Base-by-base conservation (phyloP, 2,329 filamentous ascomycete species). In the Corynespora cassiicola region DNA sequence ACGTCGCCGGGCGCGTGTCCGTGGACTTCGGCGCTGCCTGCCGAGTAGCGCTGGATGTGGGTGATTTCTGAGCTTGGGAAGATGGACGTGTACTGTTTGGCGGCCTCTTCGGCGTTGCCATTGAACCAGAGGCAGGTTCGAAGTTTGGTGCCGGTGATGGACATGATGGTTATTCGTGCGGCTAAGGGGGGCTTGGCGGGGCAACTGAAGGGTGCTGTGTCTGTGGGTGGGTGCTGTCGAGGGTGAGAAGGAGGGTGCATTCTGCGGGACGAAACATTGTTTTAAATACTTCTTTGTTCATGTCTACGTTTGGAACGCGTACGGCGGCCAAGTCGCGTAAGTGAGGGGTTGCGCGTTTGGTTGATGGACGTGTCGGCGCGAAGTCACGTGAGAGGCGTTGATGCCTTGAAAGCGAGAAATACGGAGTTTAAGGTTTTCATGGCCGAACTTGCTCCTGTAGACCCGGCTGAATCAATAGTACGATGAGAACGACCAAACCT, bases 111-210 rank as follows among this genome's bases (percentile, higher is more conserved):
- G 11, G 68, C 72, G n/a, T 69, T 43, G 50, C 54, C 57, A 46
- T 71, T 54, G 39, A 74, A 74, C 72, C 72, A 75, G 51, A 75
- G 69, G 35, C 58, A 66, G 28, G 56, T 58, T 20, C 55, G 63
- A 34, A 66, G 35, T 19, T 44, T 46, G 29, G n/a, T n/a, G n/a
- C n/a, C n/a, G n/a, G n/a, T 41, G 19, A 33, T 27, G n/a, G 38
- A 31, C 45, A 47, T 47, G 14, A 23, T 37, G 28, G 17, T n/a
- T n/a, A n/a, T n/a, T n/a, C n/a, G 22, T 7, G n/a, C n/a, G 22
- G 22, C n/a, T 7, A 24, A 8, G 22, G n/a, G 8, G 7, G n/a
- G 22, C 22, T 7, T 24, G n/a, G 8, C n/a, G 8, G 22, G n/a
- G 22, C 22, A 24, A n/a, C n/a, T n/a, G n/a, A n/a, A n/a, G n/a